phyloP scores from a whole-genome alignment of 768 basidiomycete genomes.

The Pleurotus cornucopiae region DNA sequence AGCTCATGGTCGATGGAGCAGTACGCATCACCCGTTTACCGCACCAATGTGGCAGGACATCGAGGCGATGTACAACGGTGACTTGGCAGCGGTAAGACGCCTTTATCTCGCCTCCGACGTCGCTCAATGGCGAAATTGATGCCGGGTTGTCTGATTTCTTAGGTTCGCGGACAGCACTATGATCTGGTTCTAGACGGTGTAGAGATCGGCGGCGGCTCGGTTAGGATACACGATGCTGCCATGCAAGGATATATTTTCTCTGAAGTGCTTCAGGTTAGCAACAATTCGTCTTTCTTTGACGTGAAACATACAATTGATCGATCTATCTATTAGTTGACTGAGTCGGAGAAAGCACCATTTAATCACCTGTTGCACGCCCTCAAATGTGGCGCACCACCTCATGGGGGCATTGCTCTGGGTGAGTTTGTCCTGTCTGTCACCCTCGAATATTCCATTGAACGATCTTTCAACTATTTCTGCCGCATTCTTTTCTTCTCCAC shows the following conservation, averaged over 20 bases:
- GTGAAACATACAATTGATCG: constrained; percentile 9
- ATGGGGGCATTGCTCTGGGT: constrained; percentile 94
- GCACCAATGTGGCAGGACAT: constrained; percentile 93
- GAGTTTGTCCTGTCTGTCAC: constrained; percentile 19
- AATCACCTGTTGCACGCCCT: constrained; percentile 84
- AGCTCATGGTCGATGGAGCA: constrained; percentile 86
- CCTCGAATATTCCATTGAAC: constrained; percentile 5
- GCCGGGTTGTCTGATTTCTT: constrained; percentile 9
- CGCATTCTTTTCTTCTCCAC: neutral
- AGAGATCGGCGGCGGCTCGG: constrained; percentile 92
- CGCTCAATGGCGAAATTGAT: constrained; percentile 7
- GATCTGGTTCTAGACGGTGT: constrained; percentile 92
- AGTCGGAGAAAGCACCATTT: constrained; percentile 72
- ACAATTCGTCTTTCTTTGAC: constrained; percentile 6
- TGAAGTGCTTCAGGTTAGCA: constrained; percentile 69
- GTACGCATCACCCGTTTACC: constrained; percentile 94
- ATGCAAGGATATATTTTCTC: constrained; percentile 85
- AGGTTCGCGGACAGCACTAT: constrained; percentile 95
- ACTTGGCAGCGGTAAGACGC: constrained; percentile 48
- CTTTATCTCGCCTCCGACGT: constrained; percentile 5
- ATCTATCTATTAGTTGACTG: constrained; percentile 52
- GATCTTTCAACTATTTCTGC: neutral
- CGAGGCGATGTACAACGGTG: constrained; percentile 66
- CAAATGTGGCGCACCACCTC: constrained; percentile 88
- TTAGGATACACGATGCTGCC: constrained; percentile 82